Percentiles rank a stretch among this genome's conserved stretches.
Evolutionary conservation across 208 protist genomes (phyloP).

Genomic region (Perkinsela sp.): DNA sequence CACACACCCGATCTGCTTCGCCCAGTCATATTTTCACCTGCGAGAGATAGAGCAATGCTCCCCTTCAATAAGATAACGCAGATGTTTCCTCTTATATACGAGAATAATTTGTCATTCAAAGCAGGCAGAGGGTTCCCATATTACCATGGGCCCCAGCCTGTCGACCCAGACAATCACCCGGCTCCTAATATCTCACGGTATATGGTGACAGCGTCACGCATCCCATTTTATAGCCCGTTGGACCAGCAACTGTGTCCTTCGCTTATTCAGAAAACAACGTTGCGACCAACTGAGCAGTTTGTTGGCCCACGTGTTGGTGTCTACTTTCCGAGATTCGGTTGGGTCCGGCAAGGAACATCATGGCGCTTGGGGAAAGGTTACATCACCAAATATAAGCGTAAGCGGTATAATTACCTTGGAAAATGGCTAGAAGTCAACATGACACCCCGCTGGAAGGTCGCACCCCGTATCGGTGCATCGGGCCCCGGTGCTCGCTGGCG

Average conservation of each 20-base stretch:
- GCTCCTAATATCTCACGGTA: constrained; percentile 32
- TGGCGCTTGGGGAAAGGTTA: constrained; percentile 32
- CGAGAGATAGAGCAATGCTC: background rate
- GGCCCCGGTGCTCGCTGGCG: constrained; percentile 52
- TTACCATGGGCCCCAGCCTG: constrained; percentile 29
- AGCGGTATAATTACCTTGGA: constrained; percentile 22
- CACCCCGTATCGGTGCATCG: constrained; percentile 36
- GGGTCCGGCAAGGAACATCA: constrained; percentile 62
- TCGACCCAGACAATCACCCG: constrained; percentile 36
- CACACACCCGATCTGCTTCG: background rate
- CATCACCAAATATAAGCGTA: constrained; percentile 39
- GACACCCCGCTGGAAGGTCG: constrained; percentile 62
- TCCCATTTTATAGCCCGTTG: constrained; percentile 49
- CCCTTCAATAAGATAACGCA: constrained; percentile 1
- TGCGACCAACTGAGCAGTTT: constrained; percentile 43
- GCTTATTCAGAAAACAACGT: constrained; percentile 23
- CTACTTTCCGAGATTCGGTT: constrained; percentile 57
- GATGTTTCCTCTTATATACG: constrained; percentile 60
- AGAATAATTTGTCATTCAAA: constrained; percentile 46
- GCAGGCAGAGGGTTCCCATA: constrained; percentile 42
- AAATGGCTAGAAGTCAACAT: constrained; percentile 66
- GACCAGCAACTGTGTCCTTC: constrained; percentile 56
- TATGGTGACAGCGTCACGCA: constrained; percentile 32
- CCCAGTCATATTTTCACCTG: background rate
- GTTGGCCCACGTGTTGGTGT: constrained; percentile 43